A percentile compares a stretch with the other conserved stretches of the same genome.
Evolutionary conservation across 176 grass and related monocot genomes (phyloP).

Genomic region (Raddia guianensis): DNA sequence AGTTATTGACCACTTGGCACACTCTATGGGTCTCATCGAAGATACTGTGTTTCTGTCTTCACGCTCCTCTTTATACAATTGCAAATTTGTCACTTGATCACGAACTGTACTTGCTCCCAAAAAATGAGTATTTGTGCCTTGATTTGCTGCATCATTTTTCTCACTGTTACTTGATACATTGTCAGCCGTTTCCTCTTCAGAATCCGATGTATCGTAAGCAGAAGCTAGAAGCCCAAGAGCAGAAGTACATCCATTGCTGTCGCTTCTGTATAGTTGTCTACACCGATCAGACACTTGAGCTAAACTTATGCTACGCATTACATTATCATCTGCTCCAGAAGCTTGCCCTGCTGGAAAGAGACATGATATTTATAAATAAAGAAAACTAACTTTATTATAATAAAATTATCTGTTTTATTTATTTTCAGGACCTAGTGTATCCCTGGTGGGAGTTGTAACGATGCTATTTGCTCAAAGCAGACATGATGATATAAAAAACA

Average conservation of each 20-base stretch:
- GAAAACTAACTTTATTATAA: slow-evolving; percentile 3
- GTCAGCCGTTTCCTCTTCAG: slow-evolving; percentile 64
- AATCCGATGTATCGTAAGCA: slow-evolving; percentile 74
- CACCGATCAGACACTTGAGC: slow-evolving; percentile 56
- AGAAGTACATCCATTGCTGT: slow-evolving; percentile 42
- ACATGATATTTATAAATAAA: slow-evolving; percentile 31
- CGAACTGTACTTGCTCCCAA: slow-evolving; percentile 34
- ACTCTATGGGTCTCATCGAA: slow-evolving; percentile 31
- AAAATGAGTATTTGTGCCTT: slow-evolving; percentile 16
- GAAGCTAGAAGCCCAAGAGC: slow-evolving; percentile 94
- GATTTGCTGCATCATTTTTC: slow-evolving; percentile 48
- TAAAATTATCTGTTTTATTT: slow-evolving; percentile 16
- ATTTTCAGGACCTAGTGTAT: slow-evolving; percentile 13
- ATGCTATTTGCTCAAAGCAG: slow-evolving; percentile 7
- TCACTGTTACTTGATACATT: slow-evolving; percentile 28
- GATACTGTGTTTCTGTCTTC: slow-evolving; percentile 34
- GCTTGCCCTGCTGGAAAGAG: slow-evolving; percentile 52
- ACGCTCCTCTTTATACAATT: slow-evolving; percentile 39
- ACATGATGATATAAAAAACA: background rate
- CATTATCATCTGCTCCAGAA: slow-evolving; percentile 33
- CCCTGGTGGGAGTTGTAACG: background rate
- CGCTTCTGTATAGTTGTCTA: slow-evolving; percentile 51
- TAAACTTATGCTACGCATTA: slow-evolving; percentile 39
- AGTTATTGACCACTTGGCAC: slow-evolving; percentile 34
- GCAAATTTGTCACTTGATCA: slow-evolving; percentile 34